Percentiles rank a stretch among this genome's conserved stretches.
Evolutionary conservation across 257 asterid species (phyloP).

Genomic region (Datura wrightii): DNA sequence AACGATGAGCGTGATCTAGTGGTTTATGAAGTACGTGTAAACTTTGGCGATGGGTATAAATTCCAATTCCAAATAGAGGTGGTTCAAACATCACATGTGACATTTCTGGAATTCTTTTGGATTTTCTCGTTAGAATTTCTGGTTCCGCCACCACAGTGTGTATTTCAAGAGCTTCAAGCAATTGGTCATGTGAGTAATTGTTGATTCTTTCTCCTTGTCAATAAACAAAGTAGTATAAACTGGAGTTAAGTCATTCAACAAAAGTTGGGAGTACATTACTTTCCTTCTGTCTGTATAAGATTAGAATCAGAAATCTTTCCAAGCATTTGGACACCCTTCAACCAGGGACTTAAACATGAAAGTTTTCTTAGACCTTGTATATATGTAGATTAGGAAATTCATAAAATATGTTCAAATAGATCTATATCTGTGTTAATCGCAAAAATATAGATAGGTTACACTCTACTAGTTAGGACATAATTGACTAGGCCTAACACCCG

Average conservation of each 20-base stretch:
- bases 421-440: background rate
- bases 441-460: background rate
- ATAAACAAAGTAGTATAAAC: background rate
- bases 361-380: background rate
- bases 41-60: background rate
- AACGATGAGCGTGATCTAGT: background rate
- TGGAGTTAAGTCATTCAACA: background rate
- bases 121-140: background rate
- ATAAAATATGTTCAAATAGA: background rate
- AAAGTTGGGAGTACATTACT: background rate
- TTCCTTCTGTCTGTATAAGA: background rate
- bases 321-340: constrained; percentile 11
- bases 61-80: background rate
- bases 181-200: background rate
- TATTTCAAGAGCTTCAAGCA: background rate
- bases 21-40: background rate
- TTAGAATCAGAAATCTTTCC: background rate
- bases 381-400: background rate
- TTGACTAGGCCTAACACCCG: background rate
- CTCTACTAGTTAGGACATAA: background rate
- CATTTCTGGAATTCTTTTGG: too few relatives aligned
- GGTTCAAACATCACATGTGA: background rate
- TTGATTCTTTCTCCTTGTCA: background rate
- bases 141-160: background rate
- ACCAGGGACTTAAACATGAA: background rate